These are phyloP conservation scores for Gymnopilus junonius DNA, from an alignment of 768 basidiomycete species.

Conservation along the genomic window DNA sequence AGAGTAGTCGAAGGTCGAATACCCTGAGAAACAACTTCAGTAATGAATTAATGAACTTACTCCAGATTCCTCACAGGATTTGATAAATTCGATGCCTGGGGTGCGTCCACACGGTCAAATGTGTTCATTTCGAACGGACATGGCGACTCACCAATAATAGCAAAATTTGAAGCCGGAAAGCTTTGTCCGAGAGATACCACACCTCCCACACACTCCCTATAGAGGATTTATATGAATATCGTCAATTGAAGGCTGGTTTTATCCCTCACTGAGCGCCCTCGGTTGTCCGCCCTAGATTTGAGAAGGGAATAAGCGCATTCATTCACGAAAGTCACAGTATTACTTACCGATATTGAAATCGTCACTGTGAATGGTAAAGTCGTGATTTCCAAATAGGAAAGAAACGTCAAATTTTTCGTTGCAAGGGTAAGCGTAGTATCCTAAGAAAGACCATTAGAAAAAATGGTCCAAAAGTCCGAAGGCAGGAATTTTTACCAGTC, in stretches of 20 bases:
- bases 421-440: slow-evolving; percentile 64
- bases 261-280: slow-evolving; percentile 28
- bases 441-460: slow-evolving; percentile 23
- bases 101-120: neutral
- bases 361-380: slow-evolving; percentile 43
- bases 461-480: neutral
- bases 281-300: slow-evolving; percentile 25
- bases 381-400: slow-evolving; percentile 47
- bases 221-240: neutral
- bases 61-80: slow-evolving; percentile 55
- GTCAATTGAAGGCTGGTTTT: neutral
- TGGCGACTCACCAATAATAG: slow-evolving; percentile 54
- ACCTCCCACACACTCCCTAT: slow-evolving; percentile 59
- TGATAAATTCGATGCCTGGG: slow-evolving; percentile 63
- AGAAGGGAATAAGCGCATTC: neutral
- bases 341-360: slow-evolving; percentile 62
- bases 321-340: neutral
- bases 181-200: slow-evolving; percentile 49
- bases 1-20: slow-evolving; percentile 63
- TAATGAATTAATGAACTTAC: neutral
- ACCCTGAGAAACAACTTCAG: slow-evolving; percentile 43
- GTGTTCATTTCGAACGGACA: neutral
- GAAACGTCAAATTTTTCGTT: slow-evolving; percentile 33
- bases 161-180: slow-evolving; percentile 51
- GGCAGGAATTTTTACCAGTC: slow-evolving; percentile 31